Evolutionary conservation across 352 stramenopile species (phyloP).

Genomic region (Globisporangium viniferum): DNA sequence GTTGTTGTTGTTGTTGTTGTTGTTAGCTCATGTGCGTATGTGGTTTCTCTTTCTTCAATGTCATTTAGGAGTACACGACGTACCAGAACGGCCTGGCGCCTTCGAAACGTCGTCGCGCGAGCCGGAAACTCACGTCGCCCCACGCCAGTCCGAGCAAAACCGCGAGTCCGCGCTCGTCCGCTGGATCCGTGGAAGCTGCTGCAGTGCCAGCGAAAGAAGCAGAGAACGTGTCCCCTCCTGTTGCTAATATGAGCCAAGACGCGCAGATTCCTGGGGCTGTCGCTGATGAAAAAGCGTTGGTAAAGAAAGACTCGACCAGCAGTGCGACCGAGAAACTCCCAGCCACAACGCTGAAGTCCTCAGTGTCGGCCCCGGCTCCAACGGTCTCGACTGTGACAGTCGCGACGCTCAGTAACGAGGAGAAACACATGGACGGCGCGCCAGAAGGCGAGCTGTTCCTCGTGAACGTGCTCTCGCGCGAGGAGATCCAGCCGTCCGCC

Average conservation of each 20-base stretch:
- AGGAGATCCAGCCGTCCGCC: slow-evolving; percentile 38
- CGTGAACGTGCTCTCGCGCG: slow-evolving; percentile 42
- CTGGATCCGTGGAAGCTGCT: not conserved
- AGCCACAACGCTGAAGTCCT: not conserved
- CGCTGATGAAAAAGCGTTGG: not conserved
- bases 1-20: not conserved
- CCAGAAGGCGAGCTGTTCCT: slow-evolving; percentile 58
- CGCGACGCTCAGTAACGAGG: slow-evolving; percentile 23
- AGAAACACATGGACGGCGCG: slow-evolving; percentile 42
- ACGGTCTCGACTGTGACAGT: slow-evolving; percentile 6
- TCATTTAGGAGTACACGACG: slow-evolving; percentile 12
- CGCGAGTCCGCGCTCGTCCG: not conserved
- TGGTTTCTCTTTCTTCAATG: not conserved
- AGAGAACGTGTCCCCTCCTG: not conserved
- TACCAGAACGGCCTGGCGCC: slow-evolving; percentile 12
- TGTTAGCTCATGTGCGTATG: not conserved
- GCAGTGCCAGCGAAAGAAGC: not conserved
- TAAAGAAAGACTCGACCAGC: not conserved
- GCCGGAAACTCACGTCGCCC: slow-evolving; percentile 1
- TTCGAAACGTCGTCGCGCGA: slow-evolving; percentile 8
- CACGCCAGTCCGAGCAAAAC: not conserved
- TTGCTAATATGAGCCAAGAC: not conserved
- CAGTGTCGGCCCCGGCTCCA: not conserved
- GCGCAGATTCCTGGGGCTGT: not conserved
- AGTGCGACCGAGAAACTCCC: not conserved